Conservation (phyloP, 2,329 filamentous ascomycete genomes). For the Cytospora piceae region DNA sequence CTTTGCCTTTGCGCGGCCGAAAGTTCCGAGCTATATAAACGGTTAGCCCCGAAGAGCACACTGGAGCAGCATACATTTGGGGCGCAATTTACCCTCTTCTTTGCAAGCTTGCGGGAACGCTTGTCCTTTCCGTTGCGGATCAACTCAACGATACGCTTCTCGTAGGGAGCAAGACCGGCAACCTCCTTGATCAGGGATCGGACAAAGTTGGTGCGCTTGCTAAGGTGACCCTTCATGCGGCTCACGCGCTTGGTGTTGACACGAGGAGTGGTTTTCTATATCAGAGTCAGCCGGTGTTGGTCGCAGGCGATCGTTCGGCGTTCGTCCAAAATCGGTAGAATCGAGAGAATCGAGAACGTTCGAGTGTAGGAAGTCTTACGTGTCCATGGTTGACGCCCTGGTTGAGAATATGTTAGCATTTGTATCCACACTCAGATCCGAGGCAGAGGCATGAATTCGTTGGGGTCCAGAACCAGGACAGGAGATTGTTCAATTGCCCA, state of each 20-base stretch:
- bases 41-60: background rate
- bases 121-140: background rate
- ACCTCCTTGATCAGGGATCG: background rate
- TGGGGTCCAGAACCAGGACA: background rate
- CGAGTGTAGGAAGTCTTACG: background rate
- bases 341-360: background rate
- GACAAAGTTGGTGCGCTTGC: background rate
- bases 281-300: slow-evolving; percentile 5
- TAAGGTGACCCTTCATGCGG: slow-evolving; percentile 5
- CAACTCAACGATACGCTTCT: background rate
- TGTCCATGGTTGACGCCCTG: background rate
- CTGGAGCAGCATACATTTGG: background rate
- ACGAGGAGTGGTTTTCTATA: slow-evolving; percentile 12
- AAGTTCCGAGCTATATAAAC: background rate
- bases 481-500: background rate
- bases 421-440: background rate
- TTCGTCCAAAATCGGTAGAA: background rate
- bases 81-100: background rate
- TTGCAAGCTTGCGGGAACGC: background rate
- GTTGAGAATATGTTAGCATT: background rate
- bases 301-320: background rate
- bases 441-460: background rate
- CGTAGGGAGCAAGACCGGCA: background rate
- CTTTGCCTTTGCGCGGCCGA: background rate
- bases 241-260: slow-evolving; percentile 13